A percentile compares a stretch with the other conserved stretches of the same genome.
phyloP scores from a whole-genome alignment of 2,329 filamentous ascomycete genomes.

The Thermothelomyces thermophilus region DNA sequence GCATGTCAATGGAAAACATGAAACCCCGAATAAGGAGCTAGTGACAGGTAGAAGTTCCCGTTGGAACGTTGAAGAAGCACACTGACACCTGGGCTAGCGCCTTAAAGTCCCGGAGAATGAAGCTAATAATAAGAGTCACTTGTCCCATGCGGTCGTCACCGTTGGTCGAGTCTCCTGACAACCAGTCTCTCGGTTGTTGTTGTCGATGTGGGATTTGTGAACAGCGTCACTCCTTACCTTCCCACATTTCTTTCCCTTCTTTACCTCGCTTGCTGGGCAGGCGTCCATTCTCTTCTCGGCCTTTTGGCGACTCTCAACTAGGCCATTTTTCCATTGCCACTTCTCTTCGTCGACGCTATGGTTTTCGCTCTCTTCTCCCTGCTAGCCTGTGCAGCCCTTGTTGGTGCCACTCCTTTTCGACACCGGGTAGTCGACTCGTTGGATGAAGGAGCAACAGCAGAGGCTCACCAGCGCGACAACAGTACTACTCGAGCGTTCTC shows the following conservation, averaged over 20 bases:
- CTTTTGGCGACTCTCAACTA: constrained; percentile 4
- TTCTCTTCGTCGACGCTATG: constrained; percentile 19
- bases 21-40: constrained; percentile 11
- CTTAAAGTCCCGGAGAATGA: constrained; percentile 4
- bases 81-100: constrained; percentile 5
- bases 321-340: not conserved
- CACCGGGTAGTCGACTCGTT: constrained; percentile 36
- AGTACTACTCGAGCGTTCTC: constrained; percentile 40
- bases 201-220: constrained; percentile 18
- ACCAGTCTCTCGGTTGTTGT: constrained; percentile 3
- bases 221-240: constrained; percentile 21
- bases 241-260: constrained; percentile 19
- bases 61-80: not conserved
- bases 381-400: constrained; percentile 27
- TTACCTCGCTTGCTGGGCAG: constrained; percentile 30
- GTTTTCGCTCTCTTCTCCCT: constrained; percentile 22
- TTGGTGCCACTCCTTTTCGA: constrained; percentile 26
- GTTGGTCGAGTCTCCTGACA: not conserved
- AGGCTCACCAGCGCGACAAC: constrained; percentile 40
- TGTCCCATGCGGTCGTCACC: constrained; percentile 1
- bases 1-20: constrained; percentile 11
- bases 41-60: not conserved
- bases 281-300: constrained; percentile 25
- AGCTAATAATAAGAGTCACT: constrained; percentile 19
- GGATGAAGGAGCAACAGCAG: constrained; percentile 37